phyloP scores from a whole-genome alignment of 2,329 filamentous ascomycete genomes.

The Curvularia lunata region DNA sequence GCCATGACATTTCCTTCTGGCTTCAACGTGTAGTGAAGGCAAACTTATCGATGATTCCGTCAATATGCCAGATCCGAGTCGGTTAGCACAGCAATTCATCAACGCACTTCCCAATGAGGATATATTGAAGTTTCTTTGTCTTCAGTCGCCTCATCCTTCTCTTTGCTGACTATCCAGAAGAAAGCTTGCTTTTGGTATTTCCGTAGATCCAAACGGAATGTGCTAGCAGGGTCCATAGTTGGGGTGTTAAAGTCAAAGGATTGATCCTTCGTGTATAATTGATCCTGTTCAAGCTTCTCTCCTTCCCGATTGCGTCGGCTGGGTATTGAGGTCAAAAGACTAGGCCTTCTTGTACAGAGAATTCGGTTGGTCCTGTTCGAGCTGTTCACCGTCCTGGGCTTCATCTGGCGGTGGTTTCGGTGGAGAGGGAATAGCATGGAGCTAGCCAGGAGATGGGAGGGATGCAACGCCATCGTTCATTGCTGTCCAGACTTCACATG shows the following conservation, averaged over 20 bases:
- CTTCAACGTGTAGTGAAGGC: too few species aligned
- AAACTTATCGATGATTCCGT: too few species aligned
- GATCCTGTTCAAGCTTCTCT: slow-evolving; percentile 90
- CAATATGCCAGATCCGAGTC: too few species aligned
- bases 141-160: slow-evolving; percentile 75
- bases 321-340: too few species aligned
- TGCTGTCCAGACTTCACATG: too few species aligned
- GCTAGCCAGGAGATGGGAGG: too few species aligned
- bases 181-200: slow-evolving; percentile 96
- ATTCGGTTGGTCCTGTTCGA: slow-evolving; percentile 95
- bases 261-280: slow-evolving; percentile 95
- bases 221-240: slow-evolving; percentile 79
- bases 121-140: slow-evolving; percentile 83
- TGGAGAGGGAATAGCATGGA: too few species aligned
- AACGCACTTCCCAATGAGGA: slow-evolving; percentile 95
- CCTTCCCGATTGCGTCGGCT: too few species aligned
- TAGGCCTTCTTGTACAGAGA: too few species aligned
- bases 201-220: slow-evolving; percentile 81
- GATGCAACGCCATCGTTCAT: too few species aligned
- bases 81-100: too few species aligned
- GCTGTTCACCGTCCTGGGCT: slow-evolving; percentile 82
- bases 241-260: slow-evolving; percentile 95
- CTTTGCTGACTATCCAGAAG: slow-evolving; percentile 95
- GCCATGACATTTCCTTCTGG: too few species aligned
- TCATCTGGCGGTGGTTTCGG: slow-evolving; percentile 60